Percentiles rank a stretch among this genome's conserved stretches.
Evolutionary conservation across 768 basidiomycete species (phyloP).

Genomic region (Leccinum disarticulatum): DNA sequence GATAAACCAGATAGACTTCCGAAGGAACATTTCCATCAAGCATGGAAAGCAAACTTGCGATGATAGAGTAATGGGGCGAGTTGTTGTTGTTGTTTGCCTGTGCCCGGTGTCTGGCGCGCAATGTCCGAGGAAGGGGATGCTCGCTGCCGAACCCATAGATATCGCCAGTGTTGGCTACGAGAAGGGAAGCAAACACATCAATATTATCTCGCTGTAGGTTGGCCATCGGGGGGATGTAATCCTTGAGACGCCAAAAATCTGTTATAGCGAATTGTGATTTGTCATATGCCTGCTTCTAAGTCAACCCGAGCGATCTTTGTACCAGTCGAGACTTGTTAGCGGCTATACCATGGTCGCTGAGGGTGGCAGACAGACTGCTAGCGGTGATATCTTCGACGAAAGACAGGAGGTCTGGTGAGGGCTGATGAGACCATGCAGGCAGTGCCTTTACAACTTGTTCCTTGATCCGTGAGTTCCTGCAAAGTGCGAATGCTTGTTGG

Average conservation of each 20-base stretch:
- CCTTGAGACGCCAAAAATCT: conserved; percentile 86
- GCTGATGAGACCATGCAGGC: conserved; percentile 74
- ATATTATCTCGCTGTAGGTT: conserved; percentile 67
- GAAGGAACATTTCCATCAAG: conserved; percentile 50
- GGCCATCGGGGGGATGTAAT: conserved; percentile 58
- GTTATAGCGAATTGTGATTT: conserved; percentile 49
- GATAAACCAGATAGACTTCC: conserved; percentile 58
- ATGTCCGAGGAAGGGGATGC: conserved; percentile 41
- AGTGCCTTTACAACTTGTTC: conserved; percentile 54
- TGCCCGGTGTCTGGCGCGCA: conserved; percentile 38
- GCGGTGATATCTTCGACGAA: conserved; percentile 47
- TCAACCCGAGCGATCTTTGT: conserved; percentile 54
- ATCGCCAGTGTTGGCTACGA: conserved; percentile 57
- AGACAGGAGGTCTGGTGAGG: conserved; percentile 45
- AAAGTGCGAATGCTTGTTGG: conserved; percentile 44
- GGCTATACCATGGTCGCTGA: conserved; percentile 58
- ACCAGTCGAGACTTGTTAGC: conserved; percentile 80
- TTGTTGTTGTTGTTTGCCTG: conserved; percentile 24
- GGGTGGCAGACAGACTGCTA: conserved; percentile 49
- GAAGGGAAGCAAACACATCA: conserved; percentile 67
- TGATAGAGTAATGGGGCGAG: conserved; percentile 49
- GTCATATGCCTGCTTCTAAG: conserved; percentile 38
- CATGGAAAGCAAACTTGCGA: conserved; percentile 55
- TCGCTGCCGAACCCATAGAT: conserved; percentile 63
- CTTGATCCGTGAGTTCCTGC: conserved; percentile 37